Percentiles rank a stretch among this genome's conserved stretches.
Evolutionary conservation across 306 rosid genomes (phyloP).

Genomic region (cucumber (Cucumis sativus)): Cucumber_9930_V3 NC_026660.2:27263501-27264000

Average conservation of each 20-base stretch:
- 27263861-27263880: neutral
- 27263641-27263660: neutral
- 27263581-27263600: neutral
- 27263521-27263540: neutral
- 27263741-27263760: neutral
- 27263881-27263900: neutral
- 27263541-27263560: neutral
- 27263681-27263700: neutral
- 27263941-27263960: neutral
- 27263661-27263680: neutral
- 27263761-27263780: neutral
- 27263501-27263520: neutral
- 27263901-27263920: neutral
- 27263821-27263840: neutral
- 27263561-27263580: slow-evolving; percentile 1
- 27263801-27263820: neutral
- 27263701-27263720: neutral
- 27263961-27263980: neutral
- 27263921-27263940: neutral
- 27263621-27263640: neutral
- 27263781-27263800: neutral
- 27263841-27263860: neutral
- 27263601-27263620: neutral
- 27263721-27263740: neutral
- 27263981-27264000: neutral